A percentile compares a stretch with the other conserved stretches of the same genome.
Conservation (phyloP, 495 filamentous ascomycete species). For the Hapsidospora chrysogenum region DNA sequence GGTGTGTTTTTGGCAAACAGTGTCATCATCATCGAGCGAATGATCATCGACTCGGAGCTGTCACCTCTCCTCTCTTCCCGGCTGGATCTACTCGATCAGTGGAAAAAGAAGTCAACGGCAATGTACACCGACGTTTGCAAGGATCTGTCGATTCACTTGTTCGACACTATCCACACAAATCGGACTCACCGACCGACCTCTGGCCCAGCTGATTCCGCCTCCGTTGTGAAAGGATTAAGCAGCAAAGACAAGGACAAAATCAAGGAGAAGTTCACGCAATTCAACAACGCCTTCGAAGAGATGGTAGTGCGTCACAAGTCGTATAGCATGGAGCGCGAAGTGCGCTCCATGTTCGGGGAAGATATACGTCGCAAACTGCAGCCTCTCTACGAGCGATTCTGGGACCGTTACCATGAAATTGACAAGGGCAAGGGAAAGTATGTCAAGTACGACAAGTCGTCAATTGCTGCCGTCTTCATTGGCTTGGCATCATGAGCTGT, state of each 20-base stretch:
- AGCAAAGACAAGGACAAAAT: slow-evolving; percentile 89
- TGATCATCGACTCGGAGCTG: slow-evolving; percentile 70
- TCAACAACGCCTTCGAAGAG: slow-evolving; percentile 85
- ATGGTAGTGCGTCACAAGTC: slow-evolving; percentile 63
- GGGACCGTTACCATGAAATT: slow-evolving; percentile 93
- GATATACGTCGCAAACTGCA: slow-evolving; percentile 83
- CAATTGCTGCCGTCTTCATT: slow-evolving; percentile 36
- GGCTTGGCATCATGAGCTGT: slow-evolving; percentile 11
- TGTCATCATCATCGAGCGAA: slow-evolving; percentile 68
- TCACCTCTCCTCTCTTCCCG: slow-evolving; percentile 47
- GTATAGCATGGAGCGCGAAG: slow-evolving; percentile 75
- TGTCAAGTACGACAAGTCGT: slow-evolving; percentile 84
- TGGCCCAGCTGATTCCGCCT: slow-evolving; percentile 53
- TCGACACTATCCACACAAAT: slow-evolving; percentile 87
- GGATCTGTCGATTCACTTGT: slow-evolving; percentile 65
- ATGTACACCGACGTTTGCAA: slow-evolving; percentile 81
- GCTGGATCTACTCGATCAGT: slow-evolving; percentile 53
- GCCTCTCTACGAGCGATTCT: slow-evolving; percentile 87
- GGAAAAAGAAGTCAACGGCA: slow-evolving; percentile 70
- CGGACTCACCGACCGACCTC: slow-evolving; percentile 50
- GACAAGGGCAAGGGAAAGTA: slow-evolving; percentile 96
- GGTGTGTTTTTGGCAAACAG: slow-evolving; percentile 91
- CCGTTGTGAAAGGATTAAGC: slow-evolving; percentile 63
- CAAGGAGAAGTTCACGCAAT: slow-evolving; percentile 82
- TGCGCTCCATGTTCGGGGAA: slow-evolving; percentile 54